Percentiles rank a stretch among this genome's conserved stretches.
Conservation (phyloP, 225 moss, liverwort and hornwort species). For the Polytrichum formosum region DNA sequence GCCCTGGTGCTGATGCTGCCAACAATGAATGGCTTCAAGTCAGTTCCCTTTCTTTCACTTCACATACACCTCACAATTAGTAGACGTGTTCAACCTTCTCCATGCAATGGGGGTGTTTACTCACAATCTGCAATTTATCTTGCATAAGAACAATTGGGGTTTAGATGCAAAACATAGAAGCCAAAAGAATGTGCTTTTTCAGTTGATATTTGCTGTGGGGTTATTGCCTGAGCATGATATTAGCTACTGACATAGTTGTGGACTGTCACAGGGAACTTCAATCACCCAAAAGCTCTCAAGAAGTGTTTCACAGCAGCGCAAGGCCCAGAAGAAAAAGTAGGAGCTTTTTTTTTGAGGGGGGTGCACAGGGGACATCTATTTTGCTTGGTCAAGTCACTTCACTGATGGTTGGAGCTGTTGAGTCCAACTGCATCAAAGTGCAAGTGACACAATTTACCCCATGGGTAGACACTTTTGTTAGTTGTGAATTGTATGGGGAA, state of each 20-base stretch:
- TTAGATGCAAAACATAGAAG: neutral
- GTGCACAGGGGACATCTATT: conserved; percentile 6
- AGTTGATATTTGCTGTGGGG: neutral
- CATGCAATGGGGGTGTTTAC: neutral
- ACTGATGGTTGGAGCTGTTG: no score
- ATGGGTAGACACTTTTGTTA: no score
- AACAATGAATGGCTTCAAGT: conserved; percentile 90
- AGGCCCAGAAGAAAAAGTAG: conserved; percentile 39
- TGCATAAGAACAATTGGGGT: neutral
- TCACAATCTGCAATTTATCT: neutral
- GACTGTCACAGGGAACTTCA: conserved; percentile 42
- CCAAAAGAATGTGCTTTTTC: neutral
- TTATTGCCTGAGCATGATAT: no score
- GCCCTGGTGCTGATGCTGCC: conserved; percentile 49
- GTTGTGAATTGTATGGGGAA: no score
- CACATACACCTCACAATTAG: neutral
- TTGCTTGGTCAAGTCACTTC: conserved; percentile 1
- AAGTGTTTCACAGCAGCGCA: conserved; percentile 49
- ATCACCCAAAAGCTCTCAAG: conserved; percentile 35
- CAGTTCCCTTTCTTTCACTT: conserved; percentile 10
- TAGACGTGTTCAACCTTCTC: neutral
- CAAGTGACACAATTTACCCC: no score
- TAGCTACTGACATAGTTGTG: neutral
- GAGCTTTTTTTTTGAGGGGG: neutral
- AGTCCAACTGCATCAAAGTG: no score